Evolutionary conservation across 164 flowering plant species (phyloP), one percentile per base, ranked within the genome.

Genomic region (Liriodendron chinense): DNA sequence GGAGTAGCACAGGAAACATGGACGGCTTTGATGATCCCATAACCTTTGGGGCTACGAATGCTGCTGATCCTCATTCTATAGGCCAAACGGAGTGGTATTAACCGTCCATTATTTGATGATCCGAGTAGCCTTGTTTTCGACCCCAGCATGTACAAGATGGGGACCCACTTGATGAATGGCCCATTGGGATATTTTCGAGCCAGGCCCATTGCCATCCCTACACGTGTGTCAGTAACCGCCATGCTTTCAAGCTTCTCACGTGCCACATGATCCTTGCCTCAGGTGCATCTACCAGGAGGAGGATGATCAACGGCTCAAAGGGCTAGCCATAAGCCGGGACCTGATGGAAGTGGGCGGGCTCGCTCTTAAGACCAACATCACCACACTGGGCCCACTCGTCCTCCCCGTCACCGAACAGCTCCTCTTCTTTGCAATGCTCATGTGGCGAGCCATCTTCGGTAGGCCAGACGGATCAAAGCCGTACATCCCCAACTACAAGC

Each of bases 401-500:
- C 88, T 95, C 0, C 98, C 99, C 34, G 83, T 91, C 74, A 93
- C 98, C 0, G 98, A 93, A 82, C 98, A 94, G 72, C 89, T 93
- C 70, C 64, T 85, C 81, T 93, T 94, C 92, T 90, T 94, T 75
- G 79, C 81, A 0, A 84, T 87, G 0, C 83, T 94, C 1, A 73
- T 86, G 0, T 80, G 86, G 83, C 75, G 87, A 57, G 75, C 97
- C 97, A 2, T 16, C 59, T 2, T 12, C 13, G 59, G 13, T 16
- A 10, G 16, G 59, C 3, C 3, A 12, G 59, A 53, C 20, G 59
- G 18, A 16, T 16, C 18, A 16, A 53, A 53, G 59, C 0, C 72
- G 59, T 94, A 94, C 88, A 92, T 96, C 22, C 99, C 99, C 0
- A 95, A 92, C 78, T 94, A 89, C 89, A 96, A 93, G 87, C 93